phyloP scores from a whole-genome alignment of 495 filamentous ascomycete species.

The Aspergillus nidulans region DNA sequence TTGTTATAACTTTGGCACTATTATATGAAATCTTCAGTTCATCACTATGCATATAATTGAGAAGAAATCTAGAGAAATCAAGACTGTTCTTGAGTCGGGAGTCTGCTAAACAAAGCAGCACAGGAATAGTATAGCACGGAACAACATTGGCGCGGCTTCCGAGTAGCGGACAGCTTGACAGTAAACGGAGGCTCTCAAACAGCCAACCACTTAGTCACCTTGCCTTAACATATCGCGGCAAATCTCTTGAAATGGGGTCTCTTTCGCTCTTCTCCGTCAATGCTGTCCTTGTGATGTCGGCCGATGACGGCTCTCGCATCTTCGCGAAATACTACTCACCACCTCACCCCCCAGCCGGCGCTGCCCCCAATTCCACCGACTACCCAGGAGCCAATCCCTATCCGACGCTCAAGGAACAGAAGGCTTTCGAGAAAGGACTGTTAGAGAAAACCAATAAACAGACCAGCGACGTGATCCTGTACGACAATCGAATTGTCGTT shows the following conservation, averaged over 20 bases:
- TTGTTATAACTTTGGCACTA: not conserved
- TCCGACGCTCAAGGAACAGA: conserved; percentile 85
- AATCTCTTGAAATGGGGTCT: conserved; percentile 39
- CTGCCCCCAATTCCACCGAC: conserved; percentile 46
- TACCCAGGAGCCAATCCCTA: conserved; percentile 73
- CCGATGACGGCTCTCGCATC: conserved; percentile 83
- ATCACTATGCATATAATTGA: too few species aligned
- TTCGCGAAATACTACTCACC: conserved; percentile 93
- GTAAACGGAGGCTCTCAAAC: conserved; percentile 20
- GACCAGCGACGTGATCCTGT: conserved; percentile 89
- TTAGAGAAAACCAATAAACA: conserved; percentile 96
- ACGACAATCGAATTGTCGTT: conserved; percentile 89
- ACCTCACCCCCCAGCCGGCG: conserved; percentile 66
- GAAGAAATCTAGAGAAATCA: too few species aligned
- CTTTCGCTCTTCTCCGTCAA: conserved; percentile 89
- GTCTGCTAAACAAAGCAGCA: not conserved
- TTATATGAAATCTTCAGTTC: too few species aligned
- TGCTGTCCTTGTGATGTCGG: conserved; percentile 84
- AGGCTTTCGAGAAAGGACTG: conserved; percentile 92
- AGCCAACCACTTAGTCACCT: not conserved
- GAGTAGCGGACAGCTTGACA: conserved; percentile 37
- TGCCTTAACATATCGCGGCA: not conserved
- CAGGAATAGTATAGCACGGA: conserved; percentile 24
- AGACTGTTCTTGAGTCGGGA: too few species aligned
- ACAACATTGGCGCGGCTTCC: conserved; percentile 35